These are phyloP conservation scores for Kwoniella mangroviensis DNA, from an alignment of 768 basidiomycete species.

Conservation along the genomic window DNA sequence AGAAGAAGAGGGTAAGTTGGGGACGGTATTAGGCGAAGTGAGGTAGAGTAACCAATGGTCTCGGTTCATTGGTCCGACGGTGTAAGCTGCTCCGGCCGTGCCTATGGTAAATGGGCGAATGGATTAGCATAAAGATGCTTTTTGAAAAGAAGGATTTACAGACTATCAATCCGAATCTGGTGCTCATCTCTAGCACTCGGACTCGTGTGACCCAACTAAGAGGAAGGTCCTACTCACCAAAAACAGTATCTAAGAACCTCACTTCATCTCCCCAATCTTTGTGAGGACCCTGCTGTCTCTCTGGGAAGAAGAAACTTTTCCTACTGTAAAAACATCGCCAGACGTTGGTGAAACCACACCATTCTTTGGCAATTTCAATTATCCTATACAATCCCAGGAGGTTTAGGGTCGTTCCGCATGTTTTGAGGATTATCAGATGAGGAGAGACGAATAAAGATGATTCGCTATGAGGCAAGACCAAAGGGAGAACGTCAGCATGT, in stretches of 20 bases:
- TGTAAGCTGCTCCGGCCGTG: slow-evolving; percentile 79
- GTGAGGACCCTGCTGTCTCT: slow-evolving; percentile 90
- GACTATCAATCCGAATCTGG: too few species aligned
- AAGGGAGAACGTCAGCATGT: too few species aligned
- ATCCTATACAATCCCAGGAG: slow-evolving; percentile 92
- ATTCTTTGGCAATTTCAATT: slow-evolving; percentile 77
- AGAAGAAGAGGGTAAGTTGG: slow-evolving; percentile 47
- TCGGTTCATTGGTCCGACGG: slow-evolving; percentile 95
- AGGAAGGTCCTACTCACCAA: slow-evolving; percentile 62
- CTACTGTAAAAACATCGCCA: slow-evolving; percentile 94
- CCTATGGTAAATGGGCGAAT: slow-evolving; percentile 18
- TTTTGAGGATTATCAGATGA: slow-evolving; percentile 96
- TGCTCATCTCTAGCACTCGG: too few species aligned
- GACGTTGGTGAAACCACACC: slow-evolving; percentile 64
- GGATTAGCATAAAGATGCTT: neutral
- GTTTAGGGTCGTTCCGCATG: slow-evolving; percentile 97
- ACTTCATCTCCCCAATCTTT: slow-evolving; percentile 93
- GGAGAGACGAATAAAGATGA: slow-evolving; percentile 94
- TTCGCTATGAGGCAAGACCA: slow-evolving; percentile 70
- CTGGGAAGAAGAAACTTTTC: slow-evolving; percentile 99
- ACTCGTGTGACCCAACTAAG: too few species aligned
- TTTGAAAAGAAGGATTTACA: neutral
- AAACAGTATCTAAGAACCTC: slow-evolving; percentile 85
- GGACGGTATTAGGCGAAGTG: slow-evolving; percentile 66
- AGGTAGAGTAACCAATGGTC: slow-evolving; percentile 99